Conservation (phyloP, 1,284 basidiomycete genomes). For the Trametes hirsuta region DNA sequence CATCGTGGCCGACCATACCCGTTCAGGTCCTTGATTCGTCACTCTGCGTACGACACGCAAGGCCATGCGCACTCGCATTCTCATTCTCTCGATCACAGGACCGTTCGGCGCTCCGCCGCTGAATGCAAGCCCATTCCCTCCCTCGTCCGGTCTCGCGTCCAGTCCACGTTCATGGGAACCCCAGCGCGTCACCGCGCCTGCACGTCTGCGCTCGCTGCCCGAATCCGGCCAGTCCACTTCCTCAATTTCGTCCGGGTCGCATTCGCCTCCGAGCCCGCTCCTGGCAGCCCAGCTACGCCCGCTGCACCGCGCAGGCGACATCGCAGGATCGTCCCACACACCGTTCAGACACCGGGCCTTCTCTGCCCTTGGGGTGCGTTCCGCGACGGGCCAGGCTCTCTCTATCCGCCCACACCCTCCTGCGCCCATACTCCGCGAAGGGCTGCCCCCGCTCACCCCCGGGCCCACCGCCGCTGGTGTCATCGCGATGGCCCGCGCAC, state of each 20-base stretch:
- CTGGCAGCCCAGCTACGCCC: constrained; percentile 10
- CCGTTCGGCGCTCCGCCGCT: constrained; percentile 30
- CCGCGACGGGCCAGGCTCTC: constrained; percentile 17
- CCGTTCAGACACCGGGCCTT: constrained; percentile 23
- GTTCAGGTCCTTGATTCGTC: constrained; percentile 15
- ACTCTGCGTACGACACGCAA: constrained; percentile 16
- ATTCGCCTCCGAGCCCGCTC: constrained; percentile 7
- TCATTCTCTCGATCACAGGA: constrained; percentile 28
- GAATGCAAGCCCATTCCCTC: constrained; percentile 13
- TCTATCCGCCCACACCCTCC: neutral
- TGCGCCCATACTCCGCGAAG: constrained; percentile 13
- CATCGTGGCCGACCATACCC: constrained; percentile 27
- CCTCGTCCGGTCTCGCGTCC: constrained; percentile 14
- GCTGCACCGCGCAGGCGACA: neutral
- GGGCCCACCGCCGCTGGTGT: constrained; percentile 2
- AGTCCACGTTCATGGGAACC: constrained; percentile 31
- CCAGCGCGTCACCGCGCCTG: neutral
- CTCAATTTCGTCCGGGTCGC: constrained; percentile 2
- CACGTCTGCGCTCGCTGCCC: neutral
- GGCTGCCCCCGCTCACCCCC: neutral
- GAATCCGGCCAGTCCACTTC: neutral
- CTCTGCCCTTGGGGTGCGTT: constrained; percentile 20
- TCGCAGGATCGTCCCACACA: constrained; percentile 18
- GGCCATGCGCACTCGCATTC: constrained; percentile 17
- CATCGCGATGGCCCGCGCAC: neutral